Base-by-base conservation (phyloP, 371 early-diverging fungal genomes). In the Mortierella sp. region DNA sequence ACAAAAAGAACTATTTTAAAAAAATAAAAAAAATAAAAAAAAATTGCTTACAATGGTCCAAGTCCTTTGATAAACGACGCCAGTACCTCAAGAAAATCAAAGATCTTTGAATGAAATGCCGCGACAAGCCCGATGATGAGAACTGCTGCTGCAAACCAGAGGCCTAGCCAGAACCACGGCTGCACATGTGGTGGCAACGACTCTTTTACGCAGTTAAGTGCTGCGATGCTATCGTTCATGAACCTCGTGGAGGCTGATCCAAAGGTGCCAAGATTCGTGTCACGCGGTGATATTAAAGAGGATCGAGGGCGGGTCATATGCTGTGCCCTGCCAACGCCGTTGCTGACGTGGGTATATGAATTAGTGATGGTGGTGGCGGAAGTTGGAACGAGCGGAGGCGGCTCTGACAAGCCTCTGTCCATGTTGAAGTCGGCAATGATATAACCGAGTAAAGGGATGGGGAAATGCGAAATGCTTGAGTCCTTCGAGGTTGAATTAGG, bases 51-150 rank as follows among this genome's bases (percentile, higher is more conserved):
- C 76, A 56, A 49, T 11, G 60, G 39, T 17, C 76, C 76, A 21
- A 75, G 53, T 8, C 48, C 56, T 31, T 59, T 63, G 60, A 75
- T 64, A 23, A 60, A 57, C 27, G 55, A 23, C 6, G 76, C 76
- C 24, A 75, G 23, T 0, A 57, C 50, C 27, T 75, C 70, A 32
- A 75, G 32, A 17, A 51, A 21, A 14, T 11, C 34, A 60, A 75
- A 64, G 37, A 75, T 68, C 56, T 60, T 64, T 8, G 76, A 69
- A 34, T 51, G 52, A 39, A 63, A 75, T 1, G 43, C 61, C 1
- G 32, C 17, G 1, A 49, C 21, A 8, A 75, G 47, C 2, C 64
- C 70, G 49, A 75, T 50, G 26, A 69, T 64, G 41, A 57, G 6
- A 9, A 50, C 57, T 7, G 56, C 56, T 4, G 50, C 34, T 1